Percentiles rank a stretch among this genome's conserved stretches.
phyloP scores from a whole-genome alignment of 2,329 filamentous ascomycete genomes.

The Cercospora berteroae region DNA sequence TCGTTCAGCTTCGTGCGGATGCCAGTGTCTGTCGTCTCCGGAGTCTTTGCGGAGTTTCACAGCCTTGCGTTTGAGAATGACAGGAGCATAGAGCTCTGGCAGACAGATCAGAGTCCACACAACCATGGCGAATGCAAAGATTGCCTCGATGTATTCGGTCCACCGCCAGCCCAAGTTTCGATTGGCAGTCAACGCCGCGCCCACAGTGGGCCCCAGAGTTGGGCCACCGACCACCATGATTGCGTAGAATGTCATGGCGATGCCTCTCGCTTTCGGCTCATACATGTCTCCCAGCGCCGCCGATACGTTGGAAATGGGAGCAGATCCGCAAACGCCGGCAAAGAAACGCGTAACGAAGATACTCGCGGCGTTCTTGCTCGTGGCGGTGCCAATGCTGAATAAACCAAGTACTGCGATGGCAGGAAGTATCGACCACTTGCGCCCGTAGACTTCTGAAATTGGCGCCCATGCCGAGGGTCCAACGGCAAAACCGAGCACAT shows the following conservation, averaged over 20 bases:
- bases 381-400: conserved; percentile 50
- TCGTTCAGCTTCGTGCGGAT: conserved; percentile 48
- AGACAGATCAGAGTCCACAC: conserved; percentile 36
- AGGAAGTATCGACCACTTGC: conserved; percentile 46
- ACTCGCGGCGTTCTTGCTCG: conserved; percentile 38
- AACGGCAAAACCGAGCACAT: conserved; percentile 46
- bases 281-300: conserved; percentile 49
- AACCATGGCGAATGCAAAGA: conserved; percentile 39
- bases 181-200: conserved; percentile 42
- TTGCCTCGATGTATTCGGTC: conserved; percentile 38
- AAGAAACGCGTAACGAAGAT: conserved; percentile 48
- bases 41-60: conserved; percentile 40
- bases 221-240: conserved; percentile 44
- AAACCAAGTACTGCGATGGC: conserved; percentile 45
- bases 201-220: conserved; percentile 44
- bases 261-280: conserved; percentile 39
- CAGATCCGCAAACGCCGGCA: conserved; percentile 46
- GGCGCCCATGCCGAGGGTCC: conserved; percentile 37
- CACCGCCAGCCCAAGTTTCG: conserved; percentile 38
- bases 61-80: conserved; percentile 44
- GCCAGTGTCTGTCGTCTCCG: conserved; percentile 43
- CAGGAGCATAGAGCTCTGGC: conserved; percentile 43
- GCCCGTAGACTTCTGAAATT: conserved; percentile 41
- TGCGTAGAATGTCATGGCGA: conserved; percentile 43
- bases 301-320: conserved; percentile 45